Evolutionary conservation across 495 filamentous ascomycete genomes (phyloP).

Genomic region (Penicillium salamii): DNA sequence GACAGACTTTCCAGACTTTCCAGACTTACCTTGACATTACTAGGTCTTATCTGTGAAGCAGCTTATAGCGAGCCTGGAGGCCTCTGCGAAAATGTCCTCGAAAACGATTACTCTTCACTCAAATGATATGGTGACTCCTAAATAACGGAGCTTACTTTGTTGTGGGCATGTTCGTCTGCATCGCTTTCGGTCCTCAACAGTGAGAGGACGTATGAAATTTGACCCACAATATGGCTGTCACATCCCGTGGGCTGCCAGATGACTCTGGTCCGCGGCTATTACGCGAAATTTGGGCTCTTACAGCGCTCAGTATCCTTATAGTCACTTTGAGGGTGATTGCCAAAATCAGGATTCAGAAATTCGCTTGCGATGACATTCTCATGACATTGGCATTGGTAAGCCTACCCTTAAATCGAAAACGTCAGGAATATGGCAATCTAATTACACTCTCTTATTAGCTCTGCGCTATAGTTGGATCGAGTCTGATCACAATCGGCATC

Average conservation of each 20-base stretch:
- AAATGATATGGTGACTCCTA: conserved; percentile 5
- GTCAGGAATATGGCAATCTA: too few relatives aligned
- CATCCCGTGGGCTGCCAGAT: neutral
- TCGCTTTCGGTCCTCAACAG: neutral
- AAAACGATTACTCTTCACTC: conserved; percentile 5
- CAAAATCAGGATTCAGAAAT: conserved; percentile 23
- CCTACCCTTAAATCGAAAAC: neutral
- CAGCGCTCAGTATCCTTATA: conserved; percentile 17
- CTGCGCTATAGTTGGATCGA: conserved; percentile 22
- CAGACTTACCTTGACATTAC: neutral
- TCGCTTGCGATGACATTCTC: conserved; percentile 26
- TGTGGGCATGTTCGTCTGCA: neutral
- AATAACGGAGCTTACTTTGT: conserved; percentile 9
- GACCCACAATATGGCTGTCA: conserved; percentile 13
- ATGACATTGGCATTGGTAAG: conserved; percentile 29
- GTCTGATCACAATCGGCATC: conserved; percentile 21
- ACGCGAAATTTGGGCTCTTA: conserved; percentile 25
- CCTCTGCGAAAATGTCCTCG: conserved; percentile 8
- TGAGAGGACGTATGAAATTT: neutral
- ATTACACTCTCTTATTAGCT: conserved; percentile 16
- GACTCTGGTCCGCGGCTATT: conserved; percentile 19
- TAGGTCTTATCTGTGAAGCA: neutral
- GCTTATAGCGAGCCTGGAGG: conserved; percentile 5
- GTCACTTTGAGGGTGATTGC: conserved; percentile 21
- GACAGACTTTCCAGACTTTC: neutral